These are phyloP conservation scores for Viola pubescens DNA, from an alignment of 441 rosid genomes.

Conservation along the genomic window DNA sequence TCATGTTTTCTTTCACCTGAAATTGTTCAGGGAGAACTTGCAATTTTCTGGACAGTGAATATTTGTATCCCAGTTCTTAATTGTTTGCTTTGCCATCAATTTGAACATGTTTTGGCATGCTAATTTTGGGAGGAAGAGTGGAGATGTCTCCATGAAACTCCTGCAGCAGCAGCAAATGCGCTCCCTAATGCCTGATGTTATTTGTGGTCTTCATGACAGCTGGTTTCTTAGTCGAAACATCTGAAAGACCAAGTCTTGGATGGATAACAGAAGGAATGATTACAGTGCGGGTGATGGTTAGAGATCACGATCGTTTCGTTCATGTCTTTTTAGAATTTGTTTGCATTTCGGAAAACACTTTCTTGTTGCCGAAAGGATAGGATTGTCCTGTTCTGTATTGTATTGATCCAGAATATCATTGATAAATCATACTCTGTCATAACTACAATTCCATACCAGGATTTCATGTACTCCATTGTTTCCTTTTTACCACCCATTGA, in stretches of 20 bases:
- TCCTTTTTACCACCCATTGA: no score
- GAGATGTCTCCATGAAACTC: neutral
- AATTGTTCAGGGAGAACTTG: no score
- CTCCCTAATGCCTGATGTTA: neutral
- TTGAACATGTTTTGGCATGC: no score
- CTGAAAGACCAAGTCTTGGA: slow-evolving; percentile 6
- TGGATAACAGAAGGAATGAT: slow-evolving; percentile 4
- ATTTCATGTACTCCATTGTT: no score
- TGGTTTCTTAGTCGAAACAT: neutral
- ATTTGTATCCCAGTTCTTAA: no score
- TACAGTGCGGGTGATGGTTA: neutral
- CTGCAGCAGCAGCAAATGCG: neutral
- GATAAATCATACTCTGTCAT: neutral
- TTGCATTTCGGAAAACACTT: slow-evolving; percentile 6
- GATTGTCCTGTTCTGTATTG: neutral
- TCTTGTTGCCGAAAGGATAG: neutral
- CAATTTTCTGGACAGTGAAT: no score
- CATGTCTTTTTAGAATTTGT: slow-evolving; percentile 6
- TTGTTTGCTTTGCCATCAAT: no score
- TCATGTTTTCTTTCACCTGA: no score
- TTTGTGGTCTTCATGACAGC: slow-evolving; percentile 6
- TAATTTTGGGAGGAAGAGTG: neutral
- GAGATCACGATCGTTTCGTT: neutral
- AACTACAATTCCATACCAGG: no score
- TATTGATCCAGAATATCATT: neutral